These are phyloP conservation scores for Didymella lethalis DNA, from an alignment of 2,329 filamentous ascomycete genomes.

Conservation along the genomic window DNA sequence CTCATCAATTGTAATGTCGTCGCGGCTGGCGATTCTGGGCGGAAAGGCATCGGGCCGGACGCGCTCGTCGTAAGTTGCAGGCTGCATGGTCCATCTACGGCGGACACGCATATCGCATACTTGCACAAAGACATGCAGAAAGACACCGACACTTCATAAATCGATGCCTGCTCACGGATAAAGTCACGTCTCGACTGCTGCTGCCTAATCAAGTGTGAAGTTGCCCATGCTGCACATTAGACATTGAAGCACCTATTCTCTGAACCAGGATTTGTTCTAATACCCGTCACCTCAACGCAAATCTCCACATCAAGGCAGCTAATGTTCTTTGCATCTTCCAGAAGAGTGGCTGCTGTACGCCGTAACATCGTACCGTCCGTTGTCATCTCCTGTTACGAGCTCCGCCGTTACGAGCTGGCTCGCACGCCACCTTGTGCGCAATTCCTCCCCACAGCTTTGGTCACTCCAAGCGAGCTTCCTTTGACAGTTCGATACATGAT, in stretches of 20 bases:
- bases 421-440: not conserved
- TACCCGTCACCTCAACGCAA: not conserved
- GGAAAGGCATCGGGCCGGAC: constrained; percentile 6
- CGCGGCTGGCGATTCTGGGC: not conserved
- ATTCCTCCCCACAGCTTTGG: not conserved
- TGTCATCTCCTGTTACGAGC: constrained; percentile 4
- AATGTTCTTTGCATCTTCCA: constrained; percentile 13
- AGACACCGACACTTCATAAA: not conserved
- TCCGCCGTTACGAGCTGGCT: constrained; percentile 6
- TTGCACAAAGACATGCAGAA: not conserved
- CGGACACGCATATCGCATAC: not conserved
- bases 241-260: not conserved
- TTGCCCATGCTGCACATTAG: not conserved
- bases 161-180: not conserved
- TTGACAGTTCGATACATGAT: not conserved
- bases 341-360: constrained; percentile 6
- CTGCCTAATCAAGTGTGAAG: not conserved
- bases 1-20: not conserved
- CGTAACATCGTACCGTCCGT: constrained; percentile 8
- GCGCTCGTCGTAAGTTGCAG: not conserved
- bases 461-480: not conserved
- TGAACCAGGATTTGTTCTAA: not conserved
- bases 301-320: constrained; percentile 15
- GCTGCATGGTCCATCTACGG: not conserved
- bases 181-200: not conserved